Evolutionary conservation across 345 rosid genomes (phyloP), one percentile per base, ranked within the genome.

Genomic region (Eucalyptus cladocalyx): DNA sequence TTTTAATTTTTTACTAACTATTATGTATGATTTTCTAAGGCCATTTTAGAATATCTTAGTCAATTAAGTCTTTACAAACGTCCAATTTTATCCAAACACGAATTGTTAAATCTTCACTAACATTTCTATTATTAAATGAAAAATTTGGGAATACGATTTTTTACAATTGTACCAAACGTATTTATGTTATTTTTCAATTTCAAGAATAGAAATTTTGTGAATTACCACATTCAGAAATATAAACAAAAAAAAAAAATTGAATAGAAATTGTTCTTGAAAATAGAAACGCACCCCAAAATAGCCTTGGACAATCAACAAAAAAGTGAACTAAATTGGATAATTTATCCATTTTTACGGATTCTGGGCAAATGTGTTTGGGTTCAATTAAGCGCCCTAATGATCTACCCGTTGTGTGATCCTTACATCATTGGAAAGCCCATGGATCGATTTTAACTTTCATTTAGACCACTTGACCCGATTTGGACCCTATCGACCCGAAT

Each of bases 211-310:
- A 56, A 23, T 4, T 24, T 56, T 56, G 2, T 24, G 62, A 53
- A 53, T 53, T 4, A 53, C 0, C 56, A 53, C 9, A 0, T 53
- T 53, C 0, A 19, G 2, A 1, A 53, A 19, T 7, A 53, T 19
- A 53, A 53, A 51, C 23, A 50, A 0, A 23, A 54, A 53, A 53
- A 7, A 53, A 3, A 8, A 5, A 23, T 4, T 56, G 60, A 56
- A 56, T 0, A 24, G 1, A 56, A 56, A 24, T 26, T 56, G 0
- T 56, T 56, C 0, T 11, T 0, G 4, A 56, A 26, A 56, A 56
- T 56, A 56, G 30, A 56, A 56, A 56, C 0, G 0, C 30, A 56
- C 6, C 14, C 14, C 1, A 0, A 67, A 67, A 67, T 65, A 67
- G 7, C 12, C 23, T 67, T 67, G 40, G 18, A 67, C 40, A 67